A percentile compares a stretch with the other conserved stretches of the same genome.
phyloP scores from a whole-genome alignment of 768 basidiomycete species.

The Pleurotus salmoneostramineus region DNA sequence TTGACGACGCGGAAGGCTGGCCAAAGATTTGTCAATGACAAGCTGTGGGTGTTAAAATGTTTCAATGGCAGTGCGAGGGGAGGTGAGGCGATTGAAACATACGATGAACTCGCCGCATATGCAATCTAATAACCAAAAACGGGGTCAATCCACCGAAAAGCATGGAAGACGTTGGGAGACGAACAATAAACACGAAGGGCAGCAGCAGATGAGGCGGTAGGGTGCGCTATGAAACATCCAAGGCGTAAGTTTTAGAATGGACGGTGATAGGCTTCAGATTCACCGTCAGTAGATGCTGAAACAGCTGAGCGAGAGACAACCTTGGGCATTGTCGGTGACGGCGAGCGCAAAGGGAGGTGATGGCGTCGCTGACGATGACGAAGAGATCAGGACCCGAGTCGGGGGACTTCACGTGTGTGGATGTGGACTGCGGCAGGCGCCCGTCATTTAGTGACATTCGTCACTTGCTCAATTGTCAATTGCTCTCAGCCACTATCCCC shows the following conservation, averaged over 20 bases:
- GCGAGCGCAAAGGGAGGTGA: constrained; percentile 5
- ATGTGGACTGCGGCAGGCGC: neutral
- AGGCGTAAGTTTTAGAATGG: constrained; percentile 1
- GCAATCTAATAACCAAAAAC: constrained; percentile 50
- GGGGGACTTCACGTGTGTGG: too few relatives aligned
- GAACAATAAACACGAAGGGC: constrained; percentile 80
- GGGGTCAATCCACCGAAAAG: constrained; percentile 12
- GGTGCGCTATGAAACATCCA: constrained; percentile 48
- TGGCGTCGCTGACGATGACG: constrained; percentile 3
- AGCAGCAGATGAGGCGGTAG: constrained; percentile 75
- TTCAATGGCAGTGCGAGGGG: neutral
- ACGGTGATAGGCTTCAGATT: constrained; percentile 15
- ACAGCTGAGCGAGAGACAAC: constrained; percentile 87
- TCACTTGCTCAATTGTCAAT: neutral
- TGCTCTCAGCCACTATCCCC: neutral
- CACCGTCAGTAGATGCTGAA: constrained; percentile 85
- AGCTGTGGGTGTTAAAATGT: constrained; percentile 41
- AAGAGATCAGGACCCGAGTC: neutral
- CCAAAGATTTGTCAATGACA: constrained; percentile 74
- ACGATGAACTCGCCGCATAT: constrained; percentile 88
- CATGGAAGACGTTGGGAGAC: constrained; percentile 11
- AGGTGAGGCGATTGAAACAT: constrained; percentile 23
- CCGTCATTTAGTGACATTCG: neutral
- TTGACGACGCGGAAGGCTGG: constrained; percentile 63
- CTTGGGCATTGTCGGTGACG: constrained; percentile 67